Base-by-base conservation (phyloP, 108 stramenopile species). In the Mediolabrus comicus region DNA sequence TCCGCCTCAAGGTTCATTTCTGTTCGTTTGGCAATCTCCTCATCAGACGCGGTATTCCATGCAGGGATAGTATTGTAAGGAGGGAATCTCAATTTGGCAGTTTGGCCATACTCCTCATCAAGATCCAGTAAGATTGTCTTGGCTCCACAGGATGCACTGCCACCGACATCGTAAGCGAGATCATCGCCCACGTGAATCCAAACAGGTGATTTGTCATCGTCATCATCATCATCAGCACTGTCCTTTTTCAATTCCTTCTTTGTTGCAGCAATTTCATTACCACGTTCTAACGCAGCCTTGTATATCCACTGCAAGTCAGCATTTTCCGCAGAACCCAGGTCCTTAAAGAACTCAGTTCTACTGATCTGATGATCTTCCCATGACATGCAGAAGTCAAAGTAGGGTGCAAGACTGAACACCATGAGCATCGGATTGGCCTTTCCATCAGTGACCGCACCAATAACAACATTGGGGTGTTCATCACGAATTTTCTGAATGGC, bases 161-260 rank as follows among this genome's bases (percentile, higher is more conserved):
- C 94, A 28, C 90, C 92, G 0, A 92, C 88, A 81, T 95, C 94
- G 64, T 91, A 92, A 1, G 91, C 90, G 65, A 95, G 77, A 73
- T 91, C 90, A 65, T 95, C 94, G 38, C 94, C 94, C 8, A 92
- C 86, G 69, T 95, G 94, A 59, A 93, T 83, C 92, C 92, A 93
- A 16, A 77, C 69, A 26, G 79, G 63, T 56, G 86, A 79, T 32
- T 79, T 82, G n/a, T 62, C 54, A 4, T 59, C 28, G 0, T 62
- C 64, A 46, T 77, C 60, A 36, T 68, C 27, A 32, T 59, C 61
- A 59, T 27, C 33, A 35, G 57, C 59, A 36, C 32, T 56, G 75
- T 53, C 57, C 38, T 71, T 68, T 61, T 52, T 43, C 43, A 94
- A 69, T 0, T 80, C 84, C 33, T 65, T 64, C 25, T 80, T 79